phyloP scores from a whole-genome alignment of 495 filamentous ascomycete genomes.

The Neurospora tetrasperma region DNA sequence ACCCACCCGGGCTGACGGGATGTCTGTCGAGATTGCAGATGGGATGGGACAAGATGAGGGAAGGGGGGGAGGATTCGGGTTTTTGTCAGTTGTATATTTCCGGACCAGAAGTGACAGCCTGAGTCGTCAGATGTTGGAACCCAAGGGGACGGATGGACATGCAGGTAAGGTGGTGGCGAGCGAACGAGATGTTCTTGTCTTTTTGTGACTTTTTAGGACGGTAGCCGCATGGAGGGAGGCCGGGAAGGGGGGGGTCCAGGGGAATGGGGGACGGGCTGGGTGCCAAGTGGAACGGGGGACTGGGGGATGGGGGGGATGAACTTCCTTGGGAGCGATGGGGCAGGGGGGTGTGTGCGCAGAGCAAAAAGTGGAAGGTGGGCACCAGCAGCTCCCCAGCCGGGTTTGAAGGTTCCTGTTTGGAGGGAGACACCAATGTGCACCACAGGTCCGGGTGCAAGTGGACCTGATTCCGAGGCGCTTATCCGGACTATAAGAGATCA shows the following conservation, averaged over 20 bases:
- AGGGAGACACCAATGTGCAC: background rate
- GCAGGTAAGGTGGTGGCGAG: slow-evolving; percentile 2
- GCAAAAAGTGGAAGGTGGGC: background rate
- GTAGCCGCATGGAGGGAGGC: slow-evolving; percentile 2
- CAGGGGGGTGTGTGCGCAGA: background rate
- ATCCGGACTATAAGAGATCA: too few relatives aligned
- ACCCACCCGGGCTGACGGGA: background rate
- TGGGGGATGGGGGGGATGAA: background rate
- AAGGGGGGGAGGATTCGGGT: background rate
- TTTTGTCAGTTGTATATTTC: background rate
- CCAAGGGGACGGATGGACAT: slow-evolving; percentile 1
- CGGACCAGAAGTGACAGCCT: background rate
- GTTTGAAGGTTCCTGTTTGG: background rate
- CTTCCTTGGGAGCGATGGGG: background rate
- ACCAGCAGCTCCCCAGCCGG: background rate
- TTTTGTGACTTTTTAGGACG: slow-evolving; percentile 6
- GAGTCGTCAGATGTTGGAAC: background rate
- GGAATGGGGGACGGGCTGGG: background rate
- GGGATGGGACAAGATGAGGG: background rate
- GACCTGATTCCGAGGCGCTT: too few relatives aligned
- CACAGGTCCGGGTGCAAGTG: background rate
- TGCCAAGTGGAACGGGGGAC: too few relatives aligned
- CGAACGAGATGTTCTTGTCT: slow-evolving; percentile 2
- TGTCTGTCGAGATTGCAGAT: background rate
- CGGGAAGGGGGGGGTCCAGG: background rate